A percentile compares a stretch with the other conserved stretches of the same genome.
Conservation (phyloP, 352 stramenopile genomes). For the Phytophthora citrophthora region DNA sequence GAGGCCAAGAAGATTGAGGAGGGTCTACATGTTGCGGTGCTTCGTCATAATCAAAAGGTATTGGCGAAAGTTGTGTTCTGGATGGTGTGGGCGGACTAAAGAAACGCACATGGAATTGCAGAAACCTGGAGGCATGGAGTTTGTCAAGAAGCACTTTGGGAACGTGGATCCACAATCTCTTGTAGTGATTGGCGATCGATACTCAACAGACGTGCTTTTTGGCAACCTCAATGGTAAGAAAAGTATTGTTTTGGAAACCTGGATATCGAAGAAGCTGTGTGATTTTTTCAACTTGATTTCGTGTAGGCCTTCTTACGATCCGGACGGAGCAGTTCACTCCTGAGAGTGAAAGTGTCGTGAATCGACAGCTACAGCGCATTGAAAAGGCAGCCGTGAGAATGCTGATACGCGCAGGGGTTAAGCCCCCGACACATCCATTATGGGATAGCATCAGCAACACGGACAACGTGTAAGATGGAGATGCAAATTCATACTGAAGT, state of each 20-base stretch:
- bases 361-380: slow-evolving; percentile 72
- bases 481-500: not conserved
- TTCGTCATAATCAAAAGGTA: slow-evolving; percentile 92
- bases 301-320: slow-evolving; percentile 94
- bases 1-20: slow-evolving; percentile 87
- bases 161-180: slow-evolving; percentile 75
- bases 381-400: slow-evolving; percentile 65
- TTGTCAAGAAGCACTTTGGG: slow-evolving; percentile 90
- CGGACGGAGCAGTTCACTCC: slow-evolving; percentile 89
- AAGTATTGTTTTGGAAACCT: not conserved
- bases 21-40: slow-evolving; percentile 82
- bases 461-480: not conserved
- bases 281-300: slow-evolving; percentile 5
- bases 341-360: slow-evolving; percentile 71
- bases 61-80: not conserved
- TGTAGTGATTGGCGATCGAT: slow-evolving; percentile 96
- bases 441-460: slow-evolving; percentile 28
- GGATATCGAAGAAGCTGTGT: slow-evolving; percentile 8
- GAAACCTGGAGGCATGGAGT: slow-evolving; percentile 92
- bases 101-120: slow-evolving; percentile 24
- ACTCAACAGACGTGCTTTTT: slow-evolving; percentile 98
- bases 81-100: not conserved
- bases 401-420: slow-evolving; percentile 51
- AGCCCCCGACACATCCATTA: slow-evolving; percentile 50
- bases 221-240: slow-evolving; percentile 93